phyloP scores from a whole-genome alignment of 2,329 filamentous ascomycete species.

The Apiospora sp. region DNA sequence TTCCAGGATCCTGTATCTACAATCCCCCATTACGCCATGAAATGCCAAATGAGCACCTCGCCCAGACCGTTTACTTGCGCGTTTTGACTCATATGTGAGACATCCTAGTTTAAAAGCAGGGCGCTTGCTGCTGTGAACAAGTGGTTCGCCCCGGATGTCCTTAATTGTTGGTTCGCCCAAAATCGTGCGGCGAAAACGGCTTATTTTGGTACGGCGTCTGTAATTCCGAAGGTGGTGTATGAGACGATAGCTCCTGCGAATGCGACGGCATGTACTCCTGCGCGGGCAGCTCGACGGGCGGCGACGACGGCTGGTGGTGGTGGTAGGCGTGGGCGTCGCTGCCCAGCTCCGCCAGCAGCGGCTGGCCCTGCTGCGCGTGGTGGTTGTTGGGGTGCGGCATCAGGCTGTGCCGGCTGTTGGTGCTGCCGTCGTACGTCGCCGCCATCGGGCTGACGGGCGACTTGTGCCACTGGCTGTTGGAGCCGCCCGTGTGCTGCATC shows the following conservation, averaged over 20 bases:
- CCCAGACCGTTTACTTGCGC: neutral
- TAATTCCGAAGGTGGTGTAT: neutral
- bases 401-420: neutral
- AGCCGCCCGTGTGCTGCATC: constrained; percentile 6
- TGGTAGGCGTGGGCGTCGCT: neutral
- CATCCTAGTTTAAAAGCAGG: neutral
- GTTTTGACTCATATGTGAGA: neutral
- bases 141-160: neutral
- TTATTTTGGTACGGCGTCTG: neutral
- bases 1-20: neutral
- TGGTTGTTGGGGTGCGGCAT: neutral
- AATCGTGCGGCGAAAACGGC: neutral
- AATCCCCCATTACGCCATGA: neutral
- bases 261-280: neutral
- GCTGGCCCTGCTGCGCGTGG: constrained; percentile 23
- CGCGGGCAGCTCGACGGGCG: constrained; percentile 25
- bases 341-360: constrained; percentile 26
- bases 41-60: constrained; percentile 13
- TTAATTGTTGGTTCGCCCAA: neutral
- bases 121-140: neutral
- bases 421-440: neutral
- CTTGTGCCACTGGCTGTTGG: neutral
- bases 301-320: neutral
- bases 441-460: neutral
- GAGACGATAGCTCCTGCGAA: neutral